A percentile compares a stretch with the other conserved stretches of the same genome.
Evolutionary conservation across 768 basidiomycete species (phyloP).

Genomic region (Mrakia gelida): DNA sequence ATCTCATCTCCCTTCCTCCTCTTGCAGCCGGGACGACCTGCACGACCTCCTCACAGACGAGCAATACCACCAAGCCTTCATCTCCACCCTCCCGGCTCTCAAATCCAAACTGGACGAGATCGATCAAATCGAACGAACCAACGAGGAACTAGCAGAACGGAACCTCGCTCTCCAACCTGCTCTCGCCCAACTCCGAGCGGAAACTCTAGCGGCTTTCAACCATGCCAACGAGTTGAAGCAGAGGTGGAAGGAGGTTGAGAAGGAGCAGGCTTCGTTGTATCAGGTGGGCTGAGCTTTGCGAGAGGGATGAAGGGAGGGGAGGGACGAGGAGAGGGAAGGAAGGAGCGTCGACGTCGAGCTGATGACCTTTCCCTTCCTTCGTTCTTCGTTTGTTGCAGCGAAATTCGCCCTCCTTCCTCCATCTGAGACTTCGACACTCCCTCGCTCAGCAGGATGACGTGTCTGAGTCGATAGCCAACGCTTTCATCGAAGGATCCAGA

Average conservation of each 20-base stretch:
- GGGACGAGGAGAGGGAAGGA: background rate
- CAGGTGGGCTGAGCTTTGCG: conserved; percentile 54
- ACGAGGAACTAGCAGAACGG: conserved; percentile 81
- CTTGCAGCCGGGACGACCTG: conserved; percentile 74
- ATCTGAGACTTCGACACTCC: conserved; percentile 80
- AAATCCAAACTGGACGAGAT: conserved; percentile 70
- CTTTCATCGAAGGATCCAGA: conserved; percentile 62
- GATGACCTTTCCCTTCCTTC: background rate
- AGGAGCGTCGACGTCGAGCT: background rate
- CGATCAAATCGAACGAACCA: conserved; percentile 72
- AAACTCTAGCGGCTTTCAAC: conserved; percentile 82
- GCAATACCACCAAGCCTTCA: conserved; percentile 77
- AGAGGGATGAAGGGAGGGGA: too few species aligned
- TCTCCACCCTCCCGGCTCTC: conserved; percentile 72
- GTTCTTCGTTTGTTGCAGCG: conserved; percentile 38
- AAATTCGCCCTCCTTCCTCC: conserved; percentile 78
- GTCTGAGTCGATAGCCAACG: conserved; percentile 76
- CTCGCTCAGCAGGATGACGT: conserved; percentile 84
- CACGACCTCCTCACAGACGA: conserved; percentile 80
- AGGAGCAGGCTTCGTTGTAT: conserved; percentile 81
- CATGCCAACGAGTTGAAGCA: conserved; percentile 75
- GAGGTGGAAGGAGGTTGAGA: conserved; percentile 80
- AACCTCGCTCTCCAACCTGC: conserved; percentile 72
- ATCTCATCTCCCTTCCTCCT: background rate
- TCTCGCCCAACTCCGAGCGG: conserved; percentile 68